Percentiles rank a stretch among this genome's conserved stretches.
Conservation (phyloP, 164 flowering plant genomes). For the Protea cynaroides region DNA sequence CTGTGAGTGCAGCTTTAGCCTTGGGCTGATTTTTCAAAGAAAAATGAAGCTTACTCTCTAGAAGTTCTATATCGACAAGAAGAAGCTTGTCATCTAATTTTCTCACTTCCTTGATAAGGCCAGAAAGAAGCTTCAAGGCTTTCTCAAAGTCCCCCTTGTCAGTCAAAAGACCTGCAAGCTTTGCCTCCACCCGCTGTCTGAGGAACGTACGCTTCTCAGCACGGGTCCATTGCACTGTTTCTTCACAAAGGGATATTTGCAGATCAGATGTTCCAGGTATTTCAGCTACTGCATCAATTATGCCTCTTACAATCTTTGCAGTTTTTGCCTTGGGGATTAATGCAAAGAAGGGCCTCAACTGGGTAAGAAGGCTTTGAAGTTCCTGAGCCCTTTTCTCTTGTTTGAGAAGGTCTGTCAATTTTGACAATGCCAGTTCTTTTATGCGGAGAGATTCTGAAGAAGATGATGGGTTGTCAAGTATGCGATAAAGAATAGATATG, state of each 20-base stretch:
- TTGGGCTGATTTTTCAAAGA: constrained; percentile 43
- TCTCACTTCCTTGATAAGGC: constrained; percentile 43
- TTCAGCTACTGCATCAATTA: constrained; percentile 56
- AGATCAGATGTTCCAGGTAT: constrained; percentile 54
- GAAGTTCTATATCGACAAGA: constrained; percentile 53
- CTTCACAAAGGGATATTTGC: constrained; percentile 55
- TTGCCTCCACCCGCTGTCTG: constrained; percentile 55
- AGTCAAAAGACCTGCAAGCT: constrained; percentile 50
- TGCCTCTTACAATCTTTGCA: constrained; percentile 57
- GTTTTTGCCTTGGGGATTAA: constrained; percentile 60
- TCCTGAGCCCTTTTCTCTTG: constrained; percentile 58
- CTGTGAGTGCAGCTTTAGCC: constrained; percentile 60
- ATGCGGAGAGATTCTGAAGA: constrained; percentile 48
- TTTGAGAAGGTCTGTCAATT: constrained; percentile 48
- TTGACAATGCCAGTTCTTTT: constrained; percentile 51
- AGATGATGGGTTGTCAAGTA: constrained; percentile 51
- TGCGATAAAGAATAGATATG: constrained; percentile 37
- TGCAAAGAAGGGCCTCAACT: constrained; percentile 51
- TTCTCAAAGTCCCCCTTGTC: constrained; percentile 40
- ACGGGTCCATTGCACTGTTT: constrained; percentile 58
- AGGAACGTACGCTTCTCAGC: constrained; percentile 55
- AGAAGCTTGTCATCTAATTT: constrained; percentile 51
- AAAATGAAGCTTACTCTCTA: constrained; percentile 58
- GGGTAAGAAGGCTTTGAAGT: constrained; percentile 50
- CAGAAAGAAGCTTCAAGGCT: constrained; percentile 35